Base-by-base conservation (phyloP, 2,329 filamentous ascomycete genomes). In the Exophiala alcalophila region DNA sequence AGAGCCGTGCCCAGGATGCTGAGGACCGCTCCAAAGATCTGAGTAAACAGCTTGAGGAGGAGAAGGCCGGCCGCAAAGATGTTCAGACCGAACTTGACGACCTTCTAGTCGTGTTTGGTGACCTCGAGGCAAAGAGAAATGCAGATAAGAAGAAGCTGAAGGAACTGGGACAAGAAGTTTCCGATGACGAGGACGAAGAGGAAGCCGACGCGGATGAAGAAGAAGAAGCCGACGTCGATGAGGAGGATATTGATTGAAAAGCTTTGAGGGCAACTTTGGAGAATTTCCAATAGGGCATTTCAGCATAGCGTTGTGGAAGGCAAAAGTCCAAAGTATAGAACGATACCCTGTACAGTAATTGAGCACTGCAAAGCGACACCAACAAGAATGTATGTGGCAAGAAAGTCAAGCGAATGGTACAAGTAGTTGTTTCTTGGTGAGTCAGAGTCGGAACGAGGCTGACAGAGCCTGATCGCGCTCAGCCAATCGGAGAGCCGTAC, bases 31-130 rank as follows among this genome's bases (percentile, higher is more conserved):
- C 40, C 10, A 39, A 45, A 40, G 28, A 47, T 18, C 31, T 50
- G 6, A 14, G 11, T n/a, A 28, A 50, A 20, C 49, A 54, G 26
- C 41, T 55, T 8, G 66, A 75, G 51, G 81, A 77, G 49, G 78
- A 81, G 53, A 74, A 79, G 47, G 80, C 83, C 44, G 44, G 25
- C 19, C 80, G 77, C 41, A 73, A 79, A 48, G 67, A 75, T 1
- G 74, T 76, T 4, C 86, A 91, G 60, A 73, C 77, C 2, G 86
- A 92, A 62, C 70, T 91, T 31, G 86, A 92, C 54, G 86, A 92
- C 61, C 71, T 91, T 40, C 68, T 92, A 24, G 84, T 91, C 68
- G 82, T 92, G 4, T 87, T 90, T 63, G 81, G 79, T 10, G 86
- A 92, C 59, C 60, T 89, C 12, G 86, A 92, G 63, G 84, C 87